Base-by-base conservation (phyloP, 495 filamentous ascomycete genomes). In the Margaritispora aquatica region DNA sequence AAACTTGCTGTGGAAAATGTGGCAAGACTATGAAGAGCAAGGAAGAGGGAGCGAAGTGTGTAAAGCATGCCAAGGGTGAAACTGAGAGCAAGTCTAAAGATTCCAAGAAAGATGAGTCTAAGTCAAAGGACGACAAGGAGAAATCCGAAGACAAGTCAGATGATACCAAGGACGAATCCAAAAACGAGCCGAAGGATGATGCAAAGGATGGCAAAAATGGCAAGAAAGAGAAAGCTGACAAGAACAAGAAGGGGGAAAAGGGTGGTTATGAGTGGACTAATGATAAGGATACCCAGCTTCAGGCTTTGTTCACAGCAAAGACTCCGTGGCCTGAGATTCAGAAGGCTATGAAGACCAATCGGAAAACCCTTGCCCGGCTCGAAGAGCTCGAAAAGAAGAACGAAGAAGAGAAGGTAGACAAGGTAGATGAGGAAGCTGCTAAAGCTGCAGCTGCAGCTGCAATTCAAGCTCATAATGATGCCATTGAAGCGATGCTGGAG, bases 41-140 rank as follows among this genome's bases (percentile, higher is more conserved):
- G 17, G 50, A 52, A 13, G 24, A 29, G 17, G 50, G 48, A 22
- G 24, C 3, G 7, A 51, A 51, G 26, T 23, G 24, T n/a, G 21
- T 23, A n/a, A 51, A 51, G 17, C 38, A 44, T n/a, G 38, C 15
- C 8, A 3, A n/a, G 10, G 38, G 38, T n/a, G 26, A n/a, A n/a
- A n/a, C n/a, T n/a, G n/a, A 50, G 47, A 22, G 26, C 5, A 26
- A 50, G 2, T 23, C 24, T 5, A 50, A 24, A 24, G 47, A 59
- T 20, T 22, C 19, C 9, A 51, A 52, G 24, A 20, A 54, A 26
- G 50, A 60, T 54, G n/a, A n/a, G n/a, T n/a, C n/a, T n/a, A 49
- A 48, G 27, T 27, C 29, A 20, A 26, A 26, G 57, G 49, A 31
- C 15, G 27, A 22, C 1, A 20, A 31, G 21, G 55, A 56, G 23